Evolutionary conservation across 148 eudicot genomes (phyloP), one percentile per base, ranked within the genome.

Genomic region (Drosera capensis): DNA sequence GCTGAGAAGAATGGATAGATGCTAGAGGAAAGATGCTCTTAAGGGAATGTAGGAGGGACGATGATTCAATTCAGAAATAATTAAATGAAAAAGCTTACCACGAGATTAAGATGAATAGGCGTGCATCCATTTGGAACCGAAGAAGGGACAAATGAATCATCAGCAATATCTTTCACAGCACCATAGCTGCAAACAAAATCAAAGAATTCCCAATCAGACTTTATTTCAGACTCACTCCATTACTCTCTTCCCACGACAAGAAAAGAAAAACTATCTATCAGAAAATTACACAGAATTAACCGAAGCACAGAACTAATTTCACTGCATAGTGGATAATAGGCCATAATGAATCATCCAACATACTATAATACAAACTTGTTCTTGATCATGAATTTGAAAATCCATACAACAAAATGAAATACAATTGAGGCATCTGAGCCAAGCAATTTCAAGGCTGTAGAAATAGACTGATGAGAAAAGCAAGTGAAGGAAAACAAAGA

Each of bases 31-130:
- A 52, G 12, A 5, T 1, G 25, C 20, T 9, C 20, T 18, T 25
- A 48, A 0, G 19, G 23, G 25, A 8, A 40, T 14, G 13, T 20
- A 0, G 0, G 25, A 6, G 0, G 16, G 5, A n/a, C 20, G 13
- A 20, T 3, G 28, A 20, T 34, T 19, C 0, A 25, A 17, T 21
- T 26, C 7, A 1, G 20, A 36, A 17, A 25, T 26, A 2, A 21
- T 26, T 6, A 46, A 14, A 7, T 11, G 7, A 3, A 39, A 21
- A 68, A n/a, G n/a, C n/a, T 71, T 84, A 90, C 97, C 97, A 90
- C 76, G 50, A 90, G 85, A 68, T 90, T 90, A 18, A 90, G 67
- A 67, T 90, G 97, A 58, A 90, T 73, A 9, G 97, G 85, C 12
- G 63, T 68, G 60, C 97, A 90, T 28, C 58, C 72, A 65, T 75